A percentile compares a stretch with the other conserved stretches of the same genome.
phyloP scores from a whole-genome alignment of 2,329 filamentous ascomycete species.

The Davidsoniella australis region DNA sequence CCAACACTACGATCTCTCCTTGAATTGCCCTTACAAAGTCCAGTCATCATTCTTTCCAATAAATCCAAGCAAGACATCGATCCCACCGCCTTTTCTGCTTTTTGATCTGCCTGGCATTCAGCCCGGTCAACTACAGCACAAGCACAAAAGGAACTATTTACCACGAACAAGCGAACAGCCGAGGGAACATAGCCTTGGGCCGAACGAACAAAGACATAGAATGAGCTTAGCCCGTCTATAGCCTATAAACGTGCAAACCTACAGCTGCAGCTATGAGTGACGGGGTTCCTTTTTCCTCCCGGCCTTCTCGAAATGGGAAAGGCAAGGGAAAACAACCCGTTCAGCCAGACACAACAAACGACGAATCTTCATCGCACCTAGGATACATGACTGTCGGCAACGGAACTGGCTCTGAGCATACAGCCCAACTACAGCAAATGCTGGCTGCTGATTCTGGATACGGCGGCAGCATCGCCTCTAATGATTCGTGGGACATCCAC shows the following conservation, averaged over 20 bases:
- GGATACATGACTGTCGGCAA: constrained; percentile 79
- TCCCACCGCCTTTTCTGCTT: no score
- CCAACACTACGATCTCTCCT: neutral
- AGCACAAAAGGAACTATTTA: no score
- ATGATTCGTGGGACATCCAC: constrained; percentile 27
- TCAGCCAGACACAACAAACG: constrained; percentile 16
- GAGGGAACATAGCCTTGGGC: no score
- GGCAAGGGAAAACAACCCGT: constrained; percentile 35
- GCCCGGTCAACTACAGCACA: no score
- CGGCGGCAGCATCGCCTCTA: constrained; percentile 58
- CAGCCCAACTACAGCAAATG: constrained; percentile 61
- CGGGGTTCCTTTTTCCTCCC: neutral
- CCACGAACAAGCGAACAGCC: no score
- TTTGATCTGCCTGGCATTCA: no score
- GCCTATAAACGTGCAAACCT: no score
- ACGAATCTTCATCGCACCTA: constrained; percentile 15
- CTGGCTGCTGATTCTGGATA: constrained; percentile 86
- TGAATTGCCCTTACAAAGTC: no score
- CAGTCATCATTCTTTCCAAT: no score
- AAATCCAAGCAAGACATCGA: no score
- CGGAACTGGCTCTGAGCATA: constrained; percentile 60
- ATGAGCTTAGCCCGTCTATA: no score
- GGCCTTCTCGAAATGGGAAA: constrained; percentile 5
- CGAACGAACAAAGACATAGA: no score
- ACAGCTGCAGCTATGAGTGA: constrained; percentile 3